Evolutionary conservation across 805 yeast species (phyloP), one percentile per base, ranked within the genome.

Genomic region (Grigorovia yakushimaensis): DNA sequence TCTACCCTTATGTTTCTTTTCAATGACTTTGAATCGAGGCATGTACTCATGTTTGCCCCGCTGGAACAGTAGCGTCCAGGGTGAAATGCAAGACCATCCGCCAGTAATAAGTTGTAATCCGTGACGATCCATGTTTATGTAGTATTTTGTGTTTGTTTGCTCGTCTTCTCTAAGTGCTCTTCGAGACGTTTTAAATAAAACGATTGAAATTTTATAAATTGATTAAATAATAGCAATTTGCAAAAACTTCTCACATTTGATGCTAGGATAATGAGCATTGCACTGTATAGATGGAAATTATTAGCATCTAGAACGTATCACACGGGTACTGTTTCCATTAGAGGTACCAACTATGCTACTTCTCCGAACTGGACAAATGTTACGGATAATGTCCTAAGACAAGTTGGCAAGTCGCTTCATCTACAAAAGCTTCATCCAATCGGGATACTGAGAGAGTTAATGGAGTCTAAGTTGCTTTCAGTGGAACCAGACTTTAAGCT

Each of bases 1-100:
- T 56, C 97, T 75, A 23, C 98, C 98, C 65, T 93, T 93, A 67
- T 86, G 88, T 43, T 87, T 85, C 66, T 91, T 91, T 57, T 78
- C 73, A 33, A 55, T 58, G 20, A 48, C 43, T 55, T 77, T 80
- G 64, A 73, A 81, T 58, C 91, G 73, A 39, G 95, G 95, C n/a
- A 88, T 87, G 58, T 74, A 77, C 57, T 82, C 88, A 61, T 82
- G 88, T 48, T 39, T 45, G 21, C 27, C 21, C 17, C 46, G 46
- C 4, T n/a, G 7, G 17, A 33, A 17, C 37, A 33, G n/a, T 7
- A 27, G 13, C 33, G 9, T 10, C 33, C 33, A 27, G 33, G 33
- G 33, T 15, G 4, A 10, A 3, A 27, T 15, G 13, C 33, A 4
- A 10, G 15, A 27, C 33, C 33, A 27, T 10, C 33, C 33, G 3